Evolutionary conservation across 208 protist genomes (phyloP).

Genomic region (Acanthamoeba royreba): DNA sequence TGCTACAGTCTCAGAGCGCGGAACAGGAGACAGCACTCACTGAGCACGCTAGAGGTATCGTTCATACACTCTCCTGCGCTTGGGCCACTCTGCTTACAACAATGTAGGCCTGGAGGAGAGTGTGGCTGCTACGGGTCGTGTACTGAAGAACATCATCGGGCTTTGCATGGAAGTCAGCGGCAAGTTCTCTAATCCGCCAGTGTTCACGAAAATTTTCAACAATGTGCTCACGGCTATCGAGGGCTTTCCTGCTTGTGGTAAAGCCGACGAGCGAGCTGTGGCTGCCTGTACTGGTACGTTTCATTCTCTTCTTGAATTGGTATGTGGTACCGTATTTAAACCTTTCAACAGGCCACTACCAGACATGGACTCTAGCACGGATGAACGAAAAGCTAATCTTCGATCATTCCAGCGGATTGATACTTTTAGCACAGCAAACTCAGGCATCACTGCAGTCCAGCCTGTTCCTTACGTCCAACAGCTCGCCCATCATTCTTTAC

Average conservation of each 20-base stretch:
- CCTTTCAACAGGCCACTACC: background rate
- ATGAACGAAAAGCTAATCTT: constrained; percentile 36
- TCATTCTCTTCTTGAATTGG: background rate
- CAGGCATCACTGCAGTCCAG: background rate
- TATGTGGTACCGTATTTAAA: background rate
- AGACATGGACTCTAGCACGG: background rate
- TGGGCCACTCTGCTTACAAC: background rate
- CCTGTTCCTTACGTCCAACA: background rate
- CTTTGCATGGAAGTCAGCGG: background rate
- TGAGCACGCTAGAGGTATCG: background rate
- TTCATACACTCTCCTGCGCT: background rate
- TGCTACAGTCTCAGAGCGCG: background rate
- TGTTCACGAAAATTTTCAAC: background rate
- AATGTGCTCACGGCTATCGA: background rate
- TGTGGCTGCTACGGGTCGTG: background rate
- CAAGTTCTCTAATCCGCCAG: background rate
- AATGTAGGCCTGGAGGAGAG: background rate
- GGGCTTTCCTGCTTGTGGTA: background rate
- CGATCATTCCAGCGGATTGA: background rate
- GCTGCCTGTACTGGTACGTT: background rate
- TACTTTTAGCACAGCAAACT: background rate
- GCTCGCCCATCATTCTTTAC: background rate
- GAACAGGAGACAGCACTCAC: background rate
- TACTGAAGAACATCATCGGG: background rate
- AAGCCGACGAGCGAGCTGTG: background rate